A percentile compares a stretch with the other conserved stretches of the same genome.
These are phyloP conservation scores for Gentiana straminea DNA, from an alignment of 257 asterid genomes.

Conservation along the genomic window DNA sequence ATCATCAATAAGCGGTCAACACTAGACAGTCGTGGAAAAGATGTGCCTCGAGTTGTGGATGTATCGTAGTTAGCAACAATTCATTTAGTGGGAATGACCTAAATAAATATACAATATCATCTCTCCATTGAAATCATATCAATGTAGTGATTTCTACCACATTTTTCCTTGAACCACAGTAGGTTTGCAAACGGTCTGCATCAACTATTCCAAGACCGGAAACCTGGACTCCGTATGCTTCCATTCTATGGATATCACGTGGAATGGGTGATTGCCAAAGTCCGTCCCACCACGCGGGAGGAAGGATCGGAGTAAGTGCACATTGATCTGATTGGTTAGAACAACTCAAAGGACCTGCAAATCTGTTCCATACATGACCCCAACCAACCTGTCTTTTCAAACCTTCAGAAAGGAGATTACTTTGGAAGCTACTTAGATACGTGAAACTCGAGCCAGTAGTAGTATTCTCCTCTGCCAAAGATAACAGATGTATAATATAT, in stretches of 20 bases:
- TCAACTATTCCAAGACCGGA: slow-evolving; percentile 67
- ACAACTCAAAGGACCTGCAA: slow-evolving; percentile 79
- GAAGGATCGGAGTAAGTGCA: slow-evolving; percentile 78
- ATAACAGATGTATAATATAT: neutral
- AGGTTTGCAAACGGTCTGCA: slow-evolving; percentile 27
- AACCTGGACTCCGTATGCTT: slow-evolving; percentile 59
- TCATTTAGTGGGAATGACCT: too few relatives aligned
- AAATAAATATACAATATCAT: too few relatives aligned
- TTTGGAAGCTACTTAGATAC: slow-evolving; percentile 86
- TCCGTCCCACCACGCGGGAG: slow-evolving; percentile 98
- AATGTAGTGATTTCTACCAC: slow-evolving; percentile 22
- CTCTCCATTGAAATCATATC: slow-evolving; percentile 15
- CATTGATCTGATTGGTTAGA: slow-evolving; percentile 58
- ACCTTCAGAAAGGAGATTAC: slow-evolving; percentile 57
- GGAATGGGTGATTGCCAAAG: slow-evolving; percentile 95
- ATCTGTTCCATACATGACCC: slow-evolving; percentile 98
- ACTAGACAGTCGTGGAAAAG: too few relatives aligned
- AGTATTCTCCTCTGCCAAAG: slow-evolving; percentile 34
- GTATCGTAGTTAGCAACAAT: too few relatives aligned
- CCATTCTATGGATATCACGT: slow-evolving; percentile 65
- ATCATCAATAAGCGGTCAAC: too few relatives aligned
- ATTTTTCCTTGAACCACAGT: slow-evolving; percentile 39
- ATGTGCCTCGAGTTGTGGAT: too few relatives aligned
- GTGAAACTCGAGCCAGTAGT: slow-evolving; percentile 35
- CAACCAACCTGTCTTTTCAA: slow-evolving; percentile 77